phyloP scores from a whole-genome alignment of 2,329 filamentous ascomycete genomes.

The Penicillium sp. region DNA sequence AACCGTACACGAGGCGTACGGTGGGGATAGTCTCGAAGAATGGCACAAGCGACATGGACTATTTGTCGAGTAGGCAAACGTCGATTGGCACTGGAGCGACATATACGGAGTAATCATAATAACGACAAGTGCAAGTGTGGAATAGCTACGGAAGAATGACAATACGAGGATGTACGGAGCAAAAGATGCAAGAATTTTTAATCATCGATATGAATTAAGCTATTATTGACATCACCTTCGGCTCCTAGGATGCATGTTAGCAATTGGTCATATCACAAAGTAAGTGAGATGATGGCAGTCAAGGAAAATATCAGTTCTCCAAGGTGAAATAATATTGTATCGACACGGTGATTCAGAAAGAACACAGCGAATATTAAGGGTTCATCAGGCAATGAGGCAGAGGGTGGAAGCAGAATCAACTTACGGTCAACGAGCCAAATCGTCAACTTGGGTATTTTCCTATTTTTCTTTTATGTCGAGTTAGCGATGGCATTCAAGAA shows the following conservation, averaged over 20 bases:
- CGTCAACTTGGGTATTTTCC: slow-evolving; percentile 12
- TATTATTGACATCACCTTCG: neutral
- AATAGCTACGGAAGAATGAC: neutral
- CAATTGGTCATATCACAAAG: slow-evolving; percentile 15
- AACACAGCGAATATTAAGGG: slow-evolving; percentile 61
- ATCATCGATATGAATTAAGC: neutral
- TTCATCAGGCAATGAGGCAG: slow-evolving; percentile 53
- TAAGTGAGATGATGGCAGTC: slow-evolving; percentile 14
- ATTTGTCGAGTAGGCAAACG: slow-evolving; percentile 31
- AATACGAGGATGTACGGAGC: neutral
- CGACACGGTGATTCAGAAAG: slow-evolving; percentile 61
- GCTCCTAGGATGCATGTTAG: slow-evolving; percentile 26
- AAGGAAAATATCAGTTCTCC: slow-evolving; percentile 57
- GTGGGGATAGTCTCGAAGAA: slow-evolving; percentile 42
- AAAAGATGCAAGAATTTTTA: neutral
- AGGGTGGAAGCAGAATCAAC: slow-evolving; percentile 14
- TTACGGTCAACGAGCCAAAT: slow-evolving; percentile 21
- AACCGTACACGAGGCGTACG: slow-evolving; percentile 41
- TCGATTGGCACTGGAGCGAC: neutral
- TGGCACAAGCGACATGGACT: slow-evolving; percentile 48
- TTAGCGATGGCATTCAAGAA: slow-evolving; percentile 30
- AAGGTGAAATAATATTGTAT: slow-evolving; percentile 60
- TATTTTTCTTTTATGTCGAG: slow-evolving; percentile 23
- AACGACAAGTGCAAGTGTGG: too few relatives aligned
- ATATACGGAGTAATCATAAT: too few relatives aligned